phyloP scores from a whole-genome alignment of 2,329 filamentous ascomycete species.

The Botrytis elliptica region DNA sequence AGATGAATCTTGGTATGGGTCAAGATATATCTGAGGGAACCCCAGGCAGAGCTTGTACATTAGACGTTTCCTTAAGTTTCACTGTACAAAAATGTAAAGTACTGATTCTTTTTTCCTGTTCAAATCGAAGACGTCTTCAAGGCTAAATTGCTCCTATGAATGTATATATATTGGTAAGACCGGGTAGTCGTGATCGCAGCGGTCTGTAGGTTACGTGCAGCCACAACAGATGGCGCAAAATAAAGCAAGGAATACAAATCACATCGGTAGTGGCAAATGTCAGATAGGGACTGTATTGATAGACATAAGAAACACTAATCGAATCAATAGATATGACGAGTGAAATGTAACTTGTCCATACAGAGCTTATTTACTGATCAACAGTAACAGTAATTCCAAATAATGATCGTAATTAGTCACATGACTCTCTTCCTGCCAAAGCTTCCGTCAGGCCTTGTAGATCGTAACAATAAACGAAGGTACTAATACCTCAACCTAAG shows the following conservation, averaged over 20 bases:
- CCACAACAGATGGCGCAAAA: background rate
- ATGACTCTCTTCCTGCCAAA: background rate
- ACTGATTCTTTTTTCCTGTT: background rate
- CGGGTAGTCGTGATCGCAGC: background rate
- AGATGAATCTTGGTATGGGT: background rate
- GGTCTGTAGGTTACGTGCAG: background rate
- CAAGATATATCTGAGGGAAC: background rate
- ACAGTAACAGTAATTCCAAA: background rate
- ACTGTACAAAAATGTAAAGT: background rate
- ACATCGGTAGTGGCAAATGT: background rate
- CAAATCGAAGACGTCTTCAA: background rate
- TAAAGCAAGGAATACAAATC: background rate
- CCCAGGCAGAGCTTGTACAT: background rate
- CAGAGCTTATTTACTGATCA: background rate
- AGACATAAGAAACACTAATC: background rate
- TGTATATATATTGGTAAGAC: background rate
- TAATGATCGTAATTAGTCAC: conserved; percentile 20
- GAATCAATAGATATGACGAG: background rate
- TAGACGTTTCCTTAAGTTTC: background rate
- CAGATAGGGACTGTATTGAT: background rate
- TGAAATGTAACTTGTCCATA: background rate
- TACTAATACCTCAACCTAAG: background rate
- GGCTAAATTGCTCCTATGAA: background rate
- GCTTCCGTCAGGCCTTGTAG: background rate
- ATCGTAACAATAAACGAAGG: background rate